Evolutionary conservation across 306 rosid species (phyloP).

Genomic region (Vicia faba): DNA sequence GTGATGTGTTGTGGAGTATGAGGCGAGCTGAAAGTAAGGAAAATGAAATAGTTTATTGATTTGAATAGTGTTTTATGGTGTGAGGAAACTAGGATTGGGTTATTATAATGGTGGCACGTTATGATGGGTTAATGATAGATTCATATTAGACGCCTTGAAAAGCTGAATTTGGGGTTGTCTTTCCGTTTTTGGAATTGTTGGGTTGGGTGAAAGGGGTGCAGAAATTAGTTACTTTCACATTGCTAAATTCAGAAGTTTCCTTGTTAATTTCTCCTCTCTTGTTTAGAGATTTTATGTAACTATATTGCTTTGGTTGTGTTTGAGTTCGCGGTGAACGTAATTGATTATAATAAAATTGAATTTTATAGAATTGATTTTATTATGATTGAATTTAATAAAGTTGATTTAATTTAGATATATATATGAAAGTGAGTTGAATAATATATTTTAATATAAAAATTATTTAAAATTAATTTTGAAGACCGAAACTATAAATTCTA

Average conservation of each 20-base stretch:
- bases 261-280: constrained; percentile 11
- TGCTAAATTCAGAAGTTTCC: constrained; percentile 23
- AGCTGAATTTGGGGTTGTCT: constrained; percentile 17
- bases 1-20: too few species aligned
- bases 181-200: constrained; percentile 33
- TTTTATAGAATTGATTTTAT: too few species aligned
- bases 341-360: too few species aligned
- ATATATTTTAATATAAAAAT: too few species aligned
- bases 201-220: neutral
- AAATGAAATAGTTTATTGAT: neutral
- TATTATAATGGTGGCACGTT: neutral
- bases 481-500: too few species aligned
- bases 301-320: too few species aligned
- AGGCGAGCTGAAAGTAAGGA: neutral
- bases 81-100: neutral
- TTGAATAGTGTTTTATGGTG: neutral
- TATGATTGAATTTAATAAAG: too few species aligned
- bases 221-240: neutral
- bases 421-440: too few species aligned
- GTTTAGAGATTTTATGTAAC: neutral
- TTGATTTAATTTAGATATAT: too few species aligned
- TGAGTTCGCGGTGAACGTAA: too few species aligned
- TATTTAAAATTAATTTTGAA: too few species aligned
- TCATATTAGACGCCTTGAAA: constrained; percentile 17
- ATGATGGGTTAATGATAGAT: neutral